Conservation (phyloP, 139 green algal genomes). For the Micromonas commoda region DNA sequence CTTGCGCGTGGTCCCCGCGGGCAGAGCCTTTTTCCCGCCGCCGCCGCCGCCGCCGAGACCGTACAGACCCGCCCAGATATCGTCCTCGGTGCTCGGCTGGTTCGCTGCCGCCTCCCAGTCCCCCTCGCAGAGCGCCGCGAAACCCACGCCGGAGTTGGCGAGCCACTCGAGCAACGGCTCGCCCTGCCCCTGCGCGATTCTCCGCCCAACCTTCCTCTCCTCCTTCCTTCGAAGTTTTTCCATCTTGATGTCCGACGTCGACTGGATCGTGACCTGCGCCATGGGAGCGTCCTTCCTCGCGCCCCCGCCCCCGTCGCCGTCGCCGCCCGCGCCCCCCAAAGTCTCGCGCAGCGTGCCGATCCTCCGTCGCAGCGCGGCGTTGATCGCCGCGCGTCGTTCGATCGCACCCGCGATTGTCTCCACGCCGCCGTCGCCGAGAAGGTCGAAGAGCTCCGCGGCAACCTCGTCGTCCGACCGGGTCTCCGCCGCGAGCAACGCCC, state of each 20-base stretch:
- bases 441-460: constrained; percentile 72
- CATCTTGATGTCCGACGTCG: constrained; percentile 7
- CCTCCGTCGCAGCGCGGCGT: neutral
- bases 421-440: constrained; percentile 67
- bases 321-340: neutral
- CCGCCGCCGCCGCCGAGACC: neutral
- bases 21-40: constrained; percentile 1
- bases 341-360: neutral
- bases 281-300: neutral
- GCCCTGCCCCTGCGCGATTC: neutral
- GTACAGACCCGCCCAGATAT: neutral
- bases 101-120: constrained; percentile 33
- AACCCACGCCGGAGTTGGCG: constrained; percentile 34
- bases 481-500: neutral
- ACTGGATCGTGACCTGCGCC: constrained; percentile 15
- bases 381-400: neutral
- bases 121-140: constrained; percentile 50
- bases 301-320: neutral
- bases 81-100: neutral
- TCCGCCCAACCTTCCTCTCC: constrained; percentile 1
- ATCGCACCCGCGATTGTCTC: constrained; percentile 58
- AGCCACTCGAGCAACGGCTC: constrained; percentile 43
- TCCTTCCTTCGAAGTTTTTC: constrained; percentile 27
- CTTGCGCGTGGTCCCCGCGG: neutral
- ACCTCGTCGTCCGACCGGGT: constrained; percentile 54